Percentiles rank a stretch among this genome's conserved stretches.
Conservation (phyloP, 768 basidiomycete species). For the Hericium erinaceus region DNA sequence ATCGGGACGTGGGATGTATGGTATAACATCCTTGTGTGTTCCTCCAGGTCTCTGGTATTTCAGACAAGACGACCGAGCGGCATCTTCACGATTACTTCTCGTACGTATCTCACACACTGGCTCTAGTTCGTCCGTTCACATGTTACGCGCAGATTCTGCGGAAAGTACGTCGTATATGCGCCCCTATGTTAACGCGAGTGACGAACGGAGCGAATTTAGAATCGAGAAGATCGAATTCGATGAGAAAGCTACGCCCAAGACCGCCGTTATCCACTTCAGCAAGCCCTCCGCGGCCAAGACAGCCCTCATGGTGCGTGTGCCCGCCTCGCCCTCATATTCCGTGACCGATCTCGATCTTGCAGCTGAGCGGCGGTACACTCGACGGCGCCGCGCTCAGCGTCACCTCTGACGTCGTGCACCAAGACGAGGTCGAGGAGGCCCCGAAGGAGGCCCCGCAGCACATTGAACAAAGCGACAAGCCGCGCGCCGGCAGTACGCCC, state of each 20-base stretch:
- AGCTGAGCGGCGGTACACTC: slow-evolving; percentile 72
- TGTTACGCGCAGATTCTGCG: slow-evolving; percentile 60
- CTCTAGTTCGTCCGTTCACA: not conserved
- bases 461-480: slow-evolving; percentile 86
- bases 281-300: slow-evolving; percentile 80
- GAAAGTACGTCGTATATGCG: slow-evolving; percentile 43
- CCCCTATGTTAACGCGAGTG: not conserved
- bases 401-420: slow-evolving; percentile 54
- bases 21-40: not conserved
- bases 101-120: slow-evolving; percentile 32
- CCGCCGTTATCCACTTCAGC: slow-evolving; percentile 76
- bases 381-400: slow-evolving; percentile 65
- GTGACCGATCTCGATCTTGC: not conserved
- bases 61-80: slow-evolving; percentile 52
- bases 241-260: slow-evolving; percentile 27
- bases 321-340: not conserved
- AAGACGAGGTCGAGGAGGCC: slow-evolving; percentile 39
- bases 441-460: slow-evolving; percentile 25
- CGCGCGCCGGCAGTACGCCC: slow-evolving; percentile 64
- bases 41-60: slow-evolving; percentile 63
- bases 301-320: slow-evolving; percentile 57
- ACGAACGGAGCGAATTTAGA: slow-evolving; percentile 27
- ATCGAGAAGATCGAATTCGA: slow-evolving; percentile 59
- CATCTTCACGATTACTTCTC: slow-evolving; percentile 77
- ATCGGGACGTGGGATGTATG: not conserved